Evolutionary conservation across 257 asterid genomes (phyloP), one percentile per base, ranked within the genome.

Genomic region (Craterostigma plantagineum): DNA sequence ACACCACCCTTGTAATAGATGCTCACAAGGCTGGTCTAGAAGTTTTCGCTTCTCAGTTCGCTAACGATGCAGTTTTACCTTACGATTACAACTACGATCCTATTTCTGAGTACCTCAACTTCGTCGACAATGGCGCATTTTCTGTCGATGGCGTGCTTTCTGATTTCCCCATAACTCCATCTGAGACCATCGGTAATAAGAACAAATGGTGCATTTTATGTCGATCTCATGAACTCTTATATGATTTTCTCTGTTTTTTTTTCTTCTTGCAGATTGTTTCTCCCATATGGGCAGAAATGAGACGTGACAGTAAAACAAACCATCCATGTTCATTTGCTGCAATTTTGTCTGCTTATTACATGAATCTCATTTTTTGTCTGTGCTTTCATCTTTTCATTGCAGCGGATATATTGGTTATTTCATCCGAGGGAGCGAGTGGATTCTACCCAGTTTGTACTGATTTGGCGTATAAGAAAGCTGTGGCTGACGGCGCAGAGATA

Each of bases 371-470:
- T 10, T n/a, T n/a, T n/a, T 36, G 40, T 36, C 11, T 10, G 14
- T 2, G 16, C 45, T 62, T 36, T 34, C 16, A 46, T 42, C 35
- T 35, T 43, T 18, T 35, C 12, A 14, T 44, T 73, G 54, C 91
- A 86, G 93, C 43, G 27, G 46, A 57, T 7, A 18, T 77, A 56
- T 61, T 51, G 76, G 62, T 87, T 17, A 68, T 82, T 52, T 51
- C 98, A 43, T 30, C 50, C 12, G 93, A 82, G 71, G 98, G 95
- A 64, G 92, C 92, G 45, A 79, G 95, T 53, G 98, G 95, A 27
- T 67, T 52, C 35, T 79, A 68, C 57, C 92, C 98, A 34, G 95
- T 91, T n/a, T 79, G 95, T 55, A 87, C 95, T 4, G 60, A 87
- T 50, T 33, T 1, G 50, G 81, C 98, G 14, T 82, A 82, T 35